Percentiles rank a stretch among this genome's conserved stretches.
Conservation (phyloP, 148 eudicot species). For the Camellia sinensis region DNA sequence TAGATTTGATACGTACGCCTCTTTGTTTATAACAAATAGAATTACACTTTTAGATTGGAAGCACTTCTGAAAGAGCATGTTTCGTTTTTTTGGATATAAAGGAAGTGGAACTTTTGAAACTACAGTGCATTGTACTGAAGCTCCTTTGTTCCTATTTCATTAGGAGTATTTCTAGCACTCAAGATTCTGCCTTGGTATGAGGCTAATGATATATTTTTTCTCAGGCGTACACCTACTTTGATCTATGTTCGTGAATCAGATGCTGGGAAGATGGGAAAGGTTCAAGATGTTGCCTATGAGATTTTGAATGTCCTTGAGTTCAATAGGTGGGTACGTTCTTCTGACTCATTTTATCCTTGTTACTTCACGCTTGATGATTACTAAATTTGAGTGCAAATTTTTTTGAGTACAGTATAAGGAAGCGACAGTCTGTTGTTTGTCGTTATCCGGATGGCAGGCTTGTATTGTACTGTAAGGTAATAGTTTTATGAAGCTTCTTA, state of each 20-base stretch:
- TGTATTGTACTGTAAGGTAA: conserved; percentile 94
- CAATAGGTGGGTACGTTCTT: conserved; percentile 58
- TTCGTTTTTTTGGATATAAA: not conserved
- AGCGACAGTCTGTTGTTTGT: conserved; percentile 97
- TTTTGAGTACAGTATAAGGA: conserved; percentile 63
- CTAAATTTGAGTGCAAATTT: conserved; percentile 23
- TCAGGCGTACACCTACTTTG: conserved; percentile 92
- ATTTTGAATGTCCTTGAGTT: conserved; percentile 96
- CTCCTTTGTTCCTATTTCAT: not conserved
- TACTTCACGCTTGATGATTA: conserved; percentile 10
- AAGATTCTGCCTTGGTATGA: not conserved
- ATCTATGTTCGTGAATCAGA: conserved; percentile 96
- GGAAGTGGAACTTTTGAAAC: not conserved
- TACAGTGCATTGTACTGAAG: not conserved
- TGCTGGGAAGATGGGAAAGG: conserved; percentile 83
- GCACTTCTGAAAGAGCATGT: not conserved
- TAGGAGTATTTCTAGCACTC: conserved; percentile 3
- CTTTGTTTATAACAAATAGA: not conserved
- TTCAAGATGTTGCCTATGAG: conserved; percentile 79
- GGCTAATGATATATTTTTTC: conserved; percentile 6
- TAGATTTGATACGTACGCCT: not conserved
- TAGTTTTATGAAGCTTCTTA: conserved; percentile 13
- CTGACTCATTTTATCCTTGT: conserved; percentile 19
- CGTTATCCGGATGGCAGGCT: conserved; percentile 92
- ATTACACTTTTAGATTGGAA: not conserved